phyloP scores from a whole-genome alignment of 1,284 basidiomycete species.

The Meira miltonrushii region DNA sequence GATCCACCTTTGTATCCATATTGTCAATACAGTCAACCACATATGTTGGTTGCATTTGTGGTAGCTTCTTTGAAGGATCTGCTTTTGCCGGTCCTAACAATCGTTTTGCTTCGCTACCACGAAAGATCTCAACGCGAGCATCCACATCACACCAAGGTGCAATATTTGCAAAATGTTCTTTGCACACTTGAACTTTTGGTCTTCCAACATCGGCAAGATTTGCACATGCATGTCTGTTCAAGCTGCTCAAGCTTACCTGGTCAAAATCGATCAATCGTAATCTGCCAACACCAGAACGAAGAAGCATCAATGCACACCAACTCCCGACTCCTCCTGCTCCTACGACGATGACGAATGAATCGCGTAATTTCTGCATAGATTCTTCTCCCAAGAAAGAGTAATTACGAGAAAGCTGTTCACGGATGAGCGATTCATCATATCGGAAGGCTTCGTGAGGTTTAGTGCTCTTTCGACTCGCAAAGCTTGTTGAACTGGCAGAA shows the following conservation, averaged over 20 bases:
- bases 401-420: conserved; percentile 76
- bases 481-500: conserved; percentile 1
- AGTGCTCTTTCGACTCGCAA: background rate
- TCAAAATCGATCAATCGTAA: conserved; percentile 51
- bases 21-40: conserved; percentile 71
- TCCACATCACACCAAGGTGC: conserved; percentile 64
- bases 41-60: conserved; percentile 26
- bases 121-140: conserved; percentile 44
- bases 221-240: conserved; percentile 75
- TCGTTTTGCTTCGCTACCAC: conserved; percentile 28
- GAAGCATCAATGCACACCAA: conserved; percentile 83
- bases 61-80: background rate
- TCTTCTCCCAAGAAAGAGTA: conserved; percentile 92
- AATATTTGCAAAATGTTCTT: conserved; percentile 66
- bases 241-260: conserved; percentile 59
- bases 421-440: conserved; percentile 52
- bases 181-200: conserved; percentile 82
- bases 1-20: conserved; percentile 72
- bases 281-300: conserved; percentile 43
- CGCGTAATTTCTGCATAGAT: conserved; percentile 72
- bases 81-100: conserved; percentile 23
- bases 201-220: conserved; percentile 82
- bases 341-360: conserved; percentile 75
- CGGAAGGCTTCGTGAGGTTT: conserved; percentile 5
- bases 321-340: conserved; percentile 96